Evolutionary conservation across 2,329 filamentous ascomycete species (phyloP).

Genomic region (Ceratocystis papillata): DNA sequence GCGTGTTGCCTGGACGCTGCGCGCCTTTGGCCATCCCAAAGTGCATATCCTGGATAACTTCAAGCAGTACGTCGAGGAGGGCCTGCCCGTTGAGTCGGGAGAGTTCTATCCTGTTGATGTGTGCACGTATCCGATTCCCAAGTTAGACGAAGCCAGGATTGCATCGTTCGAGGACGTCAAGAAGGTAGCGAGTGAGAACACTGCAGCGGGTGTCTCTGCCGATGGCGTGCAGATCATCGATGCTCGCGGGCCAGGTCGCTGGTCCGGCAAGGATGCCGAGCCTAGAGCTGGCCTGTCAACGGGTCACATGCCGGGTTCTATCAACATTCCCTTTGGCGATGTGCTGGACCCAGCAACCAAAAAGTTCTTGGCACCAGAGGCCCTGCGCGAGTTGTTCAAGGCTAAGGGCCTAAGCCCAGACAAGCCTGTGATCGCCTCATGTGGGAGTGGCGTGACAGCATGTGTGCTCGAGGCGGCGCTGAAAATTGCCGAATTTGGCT

Average conservation of each 20-base stretch:
- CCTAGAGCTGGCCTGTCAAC: slow-evolving; percentile 76
- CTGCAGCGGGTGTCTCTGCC: slow-evolving; percentile 70
- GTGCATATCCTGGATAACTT: slow-evolving; percentile 96
- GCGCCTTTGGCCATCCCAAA: slow-evolving; percentile 74
- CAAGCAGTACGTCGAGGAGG: slow-evolving; percentile 79
- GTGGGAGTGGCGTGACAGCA: slow-evolving; percentile 89
- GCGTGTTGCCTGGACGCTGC: slow-evolving; percentile 85
- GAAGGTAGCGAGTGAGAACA: slow-evolving; percentile 61
- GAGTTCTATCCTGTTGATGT: slow-evolving; percentile 57
- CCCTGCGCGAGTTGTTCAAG: slow-evolving; percentile 66
- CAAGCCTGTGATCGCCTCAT: slow-evolving; percentile 76
- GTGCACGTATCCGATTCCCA: slow-evolving; percentile 52
- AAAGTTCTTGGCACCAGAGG: slow-evolving; percentile 58
- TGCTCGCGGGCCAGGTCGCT: slow-evolving; percentile 69
- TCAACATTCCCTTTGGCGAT: slow-evolving; percentile 67
- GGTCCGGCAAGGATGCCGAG: slow-evolving; percentile 72
- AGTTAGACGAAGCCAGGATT: slow-evolving; percentile 53
- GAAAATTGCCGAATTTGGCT: slow-evolving; percentile 63
- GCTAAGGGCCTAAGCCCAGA: slow-evolving; percentile 66
- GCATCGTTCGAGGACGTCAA: slow-evolving; percentile 74
- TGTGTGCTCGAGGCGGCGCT: slow-evolving; percentile 82
- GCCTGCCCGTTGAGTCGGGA: slow-evolving; percentile 71
- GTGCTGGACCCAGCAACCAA: slow-evolving; percentile 77
- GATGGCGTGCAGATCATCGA: slow-evolving; percentile 83
- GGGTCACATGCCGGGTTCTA: slow-evolving; percentile 83